Conservation (phyloP, 192 early-diverging fungal genomes). For the Coemansia nantahalensis region DNA sequence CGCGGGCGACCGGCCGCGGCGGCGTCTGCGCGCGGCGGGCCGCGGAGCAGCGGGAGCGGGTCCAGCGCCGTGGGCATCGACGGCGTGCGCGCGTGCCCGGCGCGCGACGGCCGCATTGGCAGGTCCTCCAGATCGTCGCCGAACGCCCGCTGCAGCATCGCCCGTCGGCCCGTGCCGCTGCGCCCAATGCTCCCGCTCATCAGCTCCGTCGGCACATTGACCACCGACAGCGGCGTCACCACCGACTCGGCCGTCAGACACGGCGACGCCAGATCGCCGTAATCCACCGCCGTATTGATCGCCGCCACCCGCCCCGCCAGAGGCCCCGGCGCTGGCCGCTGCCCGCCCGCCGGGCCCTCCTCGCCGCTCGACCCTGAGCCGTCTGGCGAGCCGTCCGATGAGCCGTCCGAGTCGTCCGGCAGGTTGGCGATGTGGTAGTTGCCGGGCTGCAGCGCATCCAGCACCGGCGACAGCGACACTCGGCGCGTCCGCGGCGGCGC, state of each 20-base stretch:
- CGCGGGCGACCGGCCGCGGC: slow-evolving; percentile 7
- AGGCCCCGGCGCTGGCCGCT: too few species aligned
- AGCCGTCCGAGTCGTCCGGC: slow-evolving; percentile 36
- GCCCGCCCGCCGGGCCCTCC: too few species aligned
- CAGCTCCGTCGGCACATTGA: slow-evolving; percentile 34
- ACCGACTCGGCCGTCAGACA: slow-evolving; percentile 43
- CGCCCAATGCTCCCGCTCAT: slow-evolving; percentile 2
- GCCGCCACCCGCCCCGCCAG: slow-evolving; percentile 16
- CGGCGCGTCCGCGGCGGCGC: slow-evolving; percentile 1
- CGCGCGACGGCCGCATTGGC: slow-evolving; percentile 3
- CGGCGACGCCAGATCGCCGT: slow-evolving; percentile 14
- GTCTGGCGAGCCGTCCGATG: slow-evolving; percentile 25
- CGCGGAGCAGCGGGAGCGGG: slow-evolving; percentile 1
- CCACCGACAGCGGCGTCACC: slow-evolving; percentile 44
- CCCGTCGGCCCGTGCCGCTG: neutral
- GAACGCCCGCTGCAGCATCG: slow-evolving; percentile 15
- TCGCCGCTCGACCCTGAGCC: too few species aligned
- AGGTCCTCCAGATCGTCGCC: slow-evolving; percentile 13
- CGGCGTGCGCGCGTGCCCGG: slow-evolving; percentile 17
- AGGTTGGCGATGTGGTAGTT: slow-evolving; percentile 52
- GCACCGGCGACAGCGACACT: slow-evolving; percentile 45
- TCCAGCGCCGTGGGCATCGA: slow-evolving; percentile 15
- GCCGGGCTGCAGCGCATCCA: slow-evolving; percentile 41
- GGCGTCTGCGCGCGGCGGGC: neutral
- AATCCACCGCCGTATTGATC: slow-evolving; percentile 29